Evolutionary conservation across 164 flowering plant species (phyloP).

Genomic region (Brasenia schreberi): DNA sequence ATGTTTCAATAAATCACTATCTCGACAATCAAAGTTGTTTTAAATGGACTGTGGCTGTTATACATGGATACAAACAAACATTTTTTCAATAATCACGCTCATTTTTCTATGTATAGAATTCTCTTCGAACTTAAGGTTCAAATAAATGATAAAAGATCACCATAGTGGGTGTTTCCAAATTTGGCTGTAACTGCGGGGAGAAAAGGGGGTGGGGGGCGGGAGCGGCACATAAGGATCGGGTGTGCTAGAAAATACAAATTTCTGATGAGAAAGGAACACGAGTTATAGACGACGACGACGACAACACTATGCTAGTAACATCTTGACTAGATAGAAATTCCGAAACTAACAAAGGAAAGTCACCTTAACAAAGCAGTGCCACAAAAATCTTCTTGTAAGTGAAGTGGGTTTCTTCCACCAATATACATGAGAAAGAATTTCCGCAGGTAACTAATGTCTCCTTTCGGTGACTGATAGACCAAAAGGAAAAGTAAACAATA

Average conservation of each 20-base stretch:
- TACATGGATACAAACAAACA: too few relatives aligned
- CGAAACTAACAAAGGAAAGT: neutral
- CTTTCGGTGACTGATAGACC: constrained; percentile 71
- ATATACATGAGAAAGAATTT: constrained; percentile 93
- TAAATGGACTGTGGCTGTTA: too few relatives aligned
- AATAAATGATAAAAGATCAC: too few relatives aligned
- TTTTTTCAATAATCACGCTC: too few relatives aligned
- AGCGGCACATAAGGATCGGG: too few relatives aligned
- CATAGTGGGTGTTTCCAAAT: too few relatives aligned
- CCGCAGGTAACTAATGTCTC: constrained; percentile 84
- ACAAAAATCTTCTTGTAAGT: constrained; percentile 93
- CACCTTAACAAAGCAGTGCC: constrained; percentile 96
- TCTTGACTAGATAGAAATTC: neutral
- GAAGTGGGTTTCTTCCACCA: constrained; percentile 81
- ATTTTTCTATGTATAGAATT: too few relatives aligned
- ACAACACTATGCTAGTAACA: neutral
- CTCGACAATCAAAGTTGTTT: too few relatives aligned
- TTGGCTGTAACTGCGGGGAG: too few relatives aligned
- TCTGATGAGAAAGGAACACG: neutral
- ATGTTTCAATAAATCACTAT: too few relatives aligned
- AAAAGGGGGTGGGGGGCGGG: too few relatives aligned
- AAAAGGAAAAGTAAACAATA: neutral
- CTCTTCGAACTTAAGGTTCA: too few relatives aligned
- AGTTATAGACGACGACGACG: neutral
- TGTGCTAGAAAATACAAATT: neutral